Percentiles rank a stretch among this genome's conserved stretches.
These are phyloP conservation scores for Syzygium aqueum DNA, from an alignment of 345 rosid genomes.

Conservation along the genomic window DNA sequence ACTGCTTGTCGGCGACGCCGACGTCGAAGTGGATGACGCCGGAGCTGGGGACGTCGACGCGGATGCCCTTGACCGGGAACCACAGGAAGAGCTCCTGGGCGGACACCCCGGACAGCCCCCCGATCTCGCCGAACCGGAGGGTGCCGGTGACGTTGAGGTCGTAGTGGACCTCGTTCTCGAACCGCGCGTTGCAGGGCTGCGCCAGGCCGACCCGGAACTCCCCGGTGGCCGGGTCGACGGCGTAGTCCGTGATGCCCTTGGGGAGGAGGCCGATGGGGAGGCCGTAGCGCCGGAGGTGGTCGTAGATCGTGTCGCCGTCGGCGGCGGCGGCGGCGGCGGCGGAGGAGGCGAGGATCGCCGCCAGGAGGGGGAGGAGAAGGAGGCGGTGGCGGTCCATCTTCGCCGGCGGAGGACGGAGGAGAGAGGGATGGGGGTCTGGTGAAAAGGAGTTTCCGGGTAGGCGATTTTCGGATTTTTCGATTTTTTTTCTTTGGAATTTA, in stretches of 20 bases:
- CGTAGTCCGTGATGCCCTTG: slow-evolving; percentile 53
- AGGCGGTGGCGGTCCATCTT: background rate
- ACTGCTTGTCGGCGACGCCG: slow-evolving; percentile 73
- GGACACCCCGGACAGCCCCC: slow-evolving; percentile 55
- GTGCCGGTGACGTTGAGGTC: slow-evolving; percentile 64
- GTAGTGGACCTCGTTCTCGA: slow-evolving; percentile 78
- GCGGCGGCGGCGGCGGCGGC: background rate
- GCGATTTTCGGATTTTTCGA: background rate
- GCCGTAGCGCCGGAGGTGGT: slow-evolving; percentile 37
- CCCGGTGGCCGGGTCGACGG: slow-evolving; percentile 40
- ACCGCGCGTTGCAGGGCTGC: slow-evolving; percentile 66
- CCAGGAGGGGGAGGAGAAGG: background rate
- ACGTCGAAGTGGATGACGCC: slow-evolving; percentile 78
- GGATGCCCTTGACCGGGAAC: slow-evolving; percentile 72
- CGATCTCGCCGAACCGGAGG: slow-evolving; percentile 51
- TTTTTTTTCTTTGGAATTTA: background rate
- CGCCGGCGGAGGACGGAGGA: background rate
- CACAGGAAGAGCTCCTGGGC: slow-evolving; percentile 80
- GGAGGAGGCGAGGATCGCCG: background rate
- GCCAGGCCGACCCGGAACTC: slow-evolving; percentile 42
- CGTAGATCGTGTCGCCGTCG: slow-evolving; percentile 17
- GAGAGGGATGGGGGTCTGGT: background rate
- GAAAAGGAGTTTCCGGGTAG: background rate
- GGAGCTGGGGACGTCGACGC: slow-evolving; percentile 63
- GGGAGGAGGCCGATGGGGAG: slow-evolving; percentile 78